Evolutionary conservation across 2,329 filamentous ascomycete genomes (phyloP).

Genomic region (Meredithiella fracta): DNA sequence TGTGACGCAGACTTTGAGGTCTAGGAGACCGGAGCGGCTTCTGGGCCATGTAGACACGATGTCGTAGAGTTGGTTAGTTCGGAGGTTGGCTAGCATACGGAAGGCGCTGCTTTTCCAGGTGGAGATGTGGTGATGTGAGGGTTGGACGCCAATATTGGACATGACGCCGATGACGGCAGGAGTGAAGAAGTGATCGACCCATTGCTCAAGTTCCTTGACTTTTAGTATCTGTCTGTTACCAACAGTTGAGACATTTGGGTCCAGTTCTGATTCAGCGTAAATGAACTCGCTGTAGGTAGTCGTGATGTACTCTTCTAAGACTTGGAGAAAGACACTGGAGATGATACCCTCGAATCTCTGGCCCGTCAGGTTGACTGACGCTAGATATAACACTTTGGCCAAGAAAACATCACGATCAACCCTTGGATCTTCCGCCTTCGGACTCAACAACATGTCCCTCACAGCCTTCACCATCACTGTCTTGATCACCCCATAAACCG

Average conservation of each 20-base stretch:
- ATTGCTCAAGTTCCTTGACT: slow-evolving; percentile 24
- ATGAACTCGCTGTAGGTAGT: slow-evolving; percentile 34
- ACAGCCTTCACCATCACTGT: not conserved
- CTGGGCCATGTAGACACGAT: slow-evolving; percentile 62
- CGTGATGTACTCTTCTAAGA: slow-evolving; percentile 47
- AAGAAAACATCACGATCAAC: not conserved
- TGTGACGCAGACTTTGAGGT: slow-evolving; percentile 54
- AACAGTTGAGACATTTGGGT: not conserved
- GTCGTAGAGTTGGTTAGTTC: slow-evolving; percentile 60
- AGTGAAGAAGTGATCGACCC: slow-evolving; percentile 52
- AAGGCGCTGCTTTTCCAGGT: slow-evolving; percentile 57
- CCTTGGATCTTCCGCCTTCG: not conserved
- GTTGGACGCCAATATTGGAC: not conserved
- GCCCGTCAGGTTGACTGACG: slow-evolving; percentile 33
- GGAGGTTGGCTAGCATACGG: slow-evolving; percentile 48
- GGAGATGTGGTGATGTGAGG: slow-evolving; percentile 26
- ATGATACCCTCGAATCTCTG: slow-evolving; percentile 55
- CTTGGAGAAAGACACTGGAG: slow-evolving; percentile 51
- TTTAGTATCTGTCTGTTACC: not conserved
- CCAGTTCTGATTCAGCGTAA: not conserved
- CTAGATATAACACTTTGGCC: not conserved
- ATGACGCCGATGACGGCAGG: slow-evolving; percentile 28
- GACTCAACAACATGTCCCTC: not conserved
- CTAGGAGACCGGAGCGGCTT: slow-evolving; percentile 55
- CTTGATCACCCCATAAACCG: not conserved